Base-by-base conservation (phyloP, 2,329 filamentous ascomycete species). In the Neospermospora avenae region DNA sequence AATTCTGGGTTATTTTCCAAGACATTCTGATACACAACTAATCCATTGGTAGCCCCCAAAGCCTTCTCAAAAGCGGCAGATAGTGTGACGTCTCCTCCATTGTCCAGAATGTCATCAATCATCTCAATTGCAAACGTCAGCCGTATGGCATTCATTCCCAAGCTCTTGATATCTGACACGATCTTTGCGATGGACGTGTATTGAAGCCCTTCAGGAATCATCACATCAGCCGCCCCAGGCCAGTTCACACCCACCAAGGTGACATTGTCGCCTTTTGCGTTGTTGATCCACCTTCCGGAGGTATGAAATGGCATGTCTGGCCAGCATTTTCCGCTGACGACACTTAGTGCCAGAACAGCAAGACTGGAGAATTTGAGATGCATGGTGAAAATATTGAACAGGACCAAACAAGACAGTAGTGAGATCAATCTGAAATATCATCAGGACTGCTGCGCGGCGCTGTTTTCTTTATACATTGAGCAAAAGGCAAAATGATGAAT, bases 161-260 rank as follows among this genome's bases (percentile, higher is more conserved):
- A 68, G 60, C 78, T 78, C 67, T 84, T 85, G 67, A 70, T 78
- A 72, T 80, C 80, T 3, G 77, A 72, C 0, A 86, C 79, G 37
- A 87, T 81, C 7, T 72, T 74, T 39, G 76, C 74, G 51, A 87
- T 77, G 0, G 84, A 86, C 37, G 80, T 79, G 71, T 85, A 85
- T 68, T 86, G 83, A 2, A 87, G 76, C 3, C 85, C 85, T 64
- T 88, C 84, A 0, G 84, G 85, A 1, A 87, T 77, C 84, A 87
- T 87, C 22, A 81, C 78, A 55, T 86, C 83, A 42, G 77, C 79
- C 14, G 82, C 79, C 1, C 84, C 85, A 0, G 84, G 83, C 84
- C 84, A 87, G 66, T 87, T 87, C n/a, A 79, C 78, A 0, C 84
- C 83, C 10, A 80, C 82, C 60, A 81, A 79, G 6, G 75, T 79